Evolutionary conservation across 805 yeast genomes (phyloP), one percentile per base, ranked within the genome.

Genomic region (Lipomyces sp.): DNA sequence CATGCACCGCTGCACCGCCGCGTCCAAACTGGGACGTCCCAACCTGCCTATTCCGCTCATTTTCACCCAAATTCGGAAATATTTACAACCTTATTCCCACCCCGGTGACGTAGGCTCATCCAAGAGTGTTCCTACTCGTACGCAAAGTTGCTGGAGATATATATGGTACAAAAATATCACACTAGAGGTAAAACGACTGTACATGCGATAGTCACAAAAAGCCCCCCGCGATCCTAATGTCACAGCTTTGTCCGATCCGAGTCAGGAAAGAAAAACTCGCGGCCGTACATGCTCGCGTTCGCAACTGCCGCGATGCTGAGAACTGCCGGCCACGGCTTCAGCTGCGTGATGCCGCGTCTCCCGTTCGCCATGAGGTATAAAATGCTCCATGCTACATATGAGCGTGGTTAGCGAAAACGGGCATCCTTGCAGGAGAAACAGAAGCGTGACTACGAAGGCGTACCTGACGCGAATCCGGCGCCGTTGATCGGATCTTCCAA

Each of bases 401-500:
- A 3, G 31, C 5, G 77, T 71, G 16, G 10, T 6, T 18, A 18
- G 4, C 3, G 22, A 31, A 8, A 19, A 19, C n/a, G 24, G 6
- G 26, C 16, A 24, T 6, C 16, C 8, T 10, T 18, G 23, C 16
- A 34, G 38, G 7, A 13, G 23, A 19, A 14, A 14, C 22, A 10
- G 19, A 35, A 23, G 2, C n/a, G n/a, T n/a, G 34, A n/a, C 10
- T 16, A 16, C 6, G 14, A 14, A 29, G 16, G 37, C 61, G 39
- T 48, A 63, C 65, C 64, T 6, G 68, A 59, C 2, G 68, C 55
- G 62, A 89, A 84, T 0, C 95, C 96, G 1, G 91, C 75, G 2
- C 95, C 96, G 67, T 85, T 82, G 40, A 77, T 75, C 19, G 80
- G 68, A 62, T 88, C 96, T 63, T 89, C 96, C 57, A 74, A 74